Conservation (phyloP, 345 rosid genomes). For the Salix arbutifolia region DNA sequence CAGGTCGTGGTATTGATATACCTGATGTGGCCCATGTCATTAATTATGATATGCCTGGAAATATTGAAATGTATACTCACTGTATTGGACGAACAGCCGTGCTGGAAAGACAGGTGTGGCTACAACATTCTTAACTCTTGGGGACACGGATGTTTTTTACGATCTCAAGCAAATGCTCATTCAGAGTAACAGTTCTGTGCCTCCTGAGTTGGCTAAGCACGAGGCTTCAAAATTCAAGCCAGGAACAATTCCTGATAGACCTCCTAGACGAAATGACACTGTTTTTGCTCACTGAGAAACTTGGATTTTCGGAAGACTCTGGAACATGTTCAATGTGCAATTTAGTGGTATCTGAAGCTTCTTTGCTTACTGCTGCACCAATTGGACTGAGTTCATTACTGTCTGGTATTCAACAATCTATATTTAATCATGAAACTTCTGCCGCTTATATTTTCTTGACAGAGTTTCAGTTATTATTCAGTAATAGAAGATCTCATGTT, state of each 20-base stretch:
- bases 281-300: slow-evolving; percentile 63
- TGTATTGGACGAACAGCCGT: slow-evolving; percentile 93
- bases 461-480: background rate
- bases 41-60: slow-evolving; percentile 87
- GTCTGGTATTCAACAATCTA: background rate
- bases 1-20: slow-evolving; percentile 92
- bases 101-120: slow-evolving; percentile 96
- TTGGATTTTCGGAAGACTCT: background rate
- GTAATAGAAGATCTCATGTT: background rate
- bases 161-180: slow-evolving; percentile 98
- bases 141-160: slow-evolving; percentile 78
- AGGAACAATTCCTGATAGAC: slow-evolving; percentile 83
- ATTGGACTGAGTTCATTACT: background rate
- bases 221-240: slow-evolving; percentile 96
- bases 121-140: slow-evolving; percentile 79
- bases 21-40: slow-evolving; percentile 95
- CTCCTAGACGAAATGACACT: slow-evolving; percentile 87
- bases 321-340: background rate
- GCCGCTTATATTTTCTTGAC: background rate
- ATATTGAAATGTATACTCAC: slow-evolving; percentile 86
- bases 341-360: background rate
- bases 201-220: slow-evolving; percentile 88
- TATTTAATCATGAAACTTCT: slow-evolving; percentile 2
- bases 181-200: slow-evolving; percentile 86
- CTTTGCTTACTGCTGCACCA: background rate